Evolutionary conservation across 192 early-diverging fungal genomes (phyloP).

Genomic region (Thamnidium elegans): DNA sequence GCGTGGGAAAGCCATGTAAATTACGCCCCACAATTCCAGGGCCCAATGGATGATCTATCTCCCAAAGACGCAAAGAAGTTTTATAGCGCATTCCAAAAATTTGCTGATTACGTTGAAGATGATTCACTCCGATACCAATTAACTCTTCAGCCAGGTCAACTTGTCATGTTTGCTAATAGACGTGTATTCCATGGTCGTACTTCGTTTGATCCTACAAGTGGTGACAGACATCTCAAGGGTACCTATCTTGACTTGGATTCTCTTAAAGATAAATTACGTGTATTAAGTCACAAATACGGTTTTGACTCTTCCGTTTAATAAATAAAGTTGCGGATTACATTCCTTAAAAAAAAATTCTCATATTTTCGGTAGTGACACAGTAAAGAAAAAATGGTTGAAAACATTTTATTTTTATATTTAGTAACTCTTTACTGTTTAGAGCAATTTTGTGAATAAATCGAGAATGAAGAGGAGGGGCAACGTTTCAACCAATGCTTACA

Average conservation of each 20-base stretch:
- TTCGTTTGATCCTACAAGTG: conserved; percentile 66
- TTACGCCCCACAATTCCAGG: conserved; percentile 86
- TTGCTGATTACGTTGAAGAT: conserved; percentile 57
- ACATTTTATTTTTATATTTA: too few relatives aligned
- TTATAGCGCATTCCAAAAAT: conserved; percentile 62
- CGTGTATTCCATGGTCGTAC: conserved; percentile 76
- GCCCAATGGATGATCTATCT: conserved; percentile 53
- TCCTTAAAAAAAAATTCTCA: too few relatives aligned
- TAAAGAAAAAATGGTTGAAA: too few relatives aligned
- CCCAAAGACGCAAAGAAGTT: conserved; percentile 48
- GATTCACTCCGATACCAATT: conserved; percentile 54
- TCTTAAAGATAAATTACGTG: conserved; percentile 53
- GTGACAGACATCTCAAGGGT: conserved; percentile 76
- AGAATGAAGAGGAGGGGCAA: too few relatives aligned
- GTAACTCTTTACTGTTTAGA: too few relatives aligned
- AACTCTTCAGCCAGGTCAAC: conserved; percentile 63
- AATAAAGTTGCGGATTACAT: too few relatives aligned
- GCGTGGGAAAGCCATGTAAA: conserved; percentile 56
- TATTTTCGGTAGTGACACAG: too few relatives aligned
- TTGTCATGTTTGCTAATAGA: conserved; percentile 75
- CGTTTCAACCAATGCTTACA: too few relatives aligned
- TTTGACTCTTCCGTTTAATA: conserved; percentile 12
- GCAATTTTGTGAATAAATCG: too few relatives aligned
- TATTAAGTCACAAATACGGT: conserved; percentile 20
- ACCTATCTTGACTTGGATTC: conserved; percentile 56